Evolutionary conservation across 805 yeast species (phyloP).

Genomic region (Teunomyces kruisii): DNA sequence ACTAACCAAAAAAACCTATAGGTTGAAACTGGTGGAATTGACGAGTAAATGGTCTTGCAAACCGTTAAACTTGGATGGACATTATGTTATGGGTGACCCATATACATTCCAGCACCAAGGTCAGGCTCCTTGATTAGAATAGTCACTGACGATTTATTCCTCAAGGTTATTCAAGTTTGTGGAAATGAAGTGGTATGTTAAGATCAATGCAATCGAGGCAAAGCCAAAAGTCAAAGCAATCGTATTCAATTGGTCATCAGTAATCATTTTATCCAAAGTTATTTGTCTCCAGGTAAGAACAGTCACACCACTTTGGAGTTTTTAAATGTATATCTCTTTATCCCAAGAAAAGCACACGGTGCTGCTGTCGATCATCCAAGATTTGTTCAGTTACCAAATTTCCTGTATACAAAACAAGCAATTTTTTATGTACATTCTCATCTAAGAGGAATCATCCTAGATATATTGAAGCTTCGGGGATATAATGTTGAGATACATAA

Average conservation of each 20-base stretch:
- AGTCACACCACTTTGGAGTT: background rate
- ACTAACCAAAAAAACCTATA: background rate
- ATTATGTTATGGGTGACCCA: background rate
- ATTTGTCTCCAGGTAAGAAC: background rate
- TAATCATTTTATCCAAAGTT: constrained; percentile 54
- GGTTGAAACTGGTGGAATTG: background rate
- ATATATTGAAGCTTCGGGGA: background rate
- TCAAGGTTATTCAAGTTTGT: constrained; percentile 39
- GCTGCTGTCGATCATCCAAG: background rate
- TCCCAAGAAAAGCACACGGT: background rate
- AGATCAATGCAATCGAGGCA: constrained; percentile 65
- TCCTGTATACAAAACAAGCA: background rate
- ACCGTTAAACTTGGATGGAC: background rate
- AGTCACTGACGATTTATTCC: background rate
- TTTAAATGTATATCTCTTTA: constrained; percentile 3
- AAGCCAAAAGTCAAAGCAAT: constrained; percentile 75
- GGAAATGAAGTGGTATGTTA: constrained; percentile 66
- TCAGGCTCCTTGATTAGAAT: too few relatives aligned
- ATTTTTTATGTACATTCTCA: background rate
- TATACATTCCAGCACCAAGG: too few relatives aligned
- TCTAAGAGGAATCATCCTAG: background rate
- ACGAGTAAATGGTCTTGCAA: background rate
- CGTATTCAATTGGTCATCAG: constrained; percentile 75
- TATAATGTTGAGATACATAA: background rate
- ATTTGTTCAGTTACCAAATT: background rate